Base-by-base conservation (phyloP, 148 eudicot genomes). In the Nepenthes gracilis region DNA sequence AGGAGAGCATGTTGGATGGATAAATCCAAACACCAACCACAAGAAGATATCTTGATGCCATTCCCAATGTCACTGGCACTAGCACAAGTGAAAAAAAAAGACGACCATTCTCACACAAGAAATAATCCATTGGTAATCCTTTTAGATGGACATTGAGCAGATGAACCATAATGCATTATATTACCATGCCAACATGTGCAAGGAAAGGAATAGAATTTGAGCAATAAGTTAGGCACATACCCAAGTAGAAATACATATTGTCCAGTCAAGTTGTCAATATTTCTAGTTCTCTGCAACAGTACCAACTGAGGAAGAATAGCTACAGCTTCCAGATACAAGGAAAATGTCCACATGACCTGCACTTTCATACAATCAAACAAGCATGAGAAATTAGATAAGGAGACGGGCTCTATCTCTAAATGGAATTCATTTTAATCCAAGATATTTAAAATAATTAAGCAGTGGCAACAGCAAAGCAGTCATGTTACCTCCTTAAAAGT, bases 331-430 rank as follows among this genome's bases (percentile, higher is more conserved):
- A 92, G 69, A 73, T 57, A 92, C 65, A 92, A 75, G 59, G 98
- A 92, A 79, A 93, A 93, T 56, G 96, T 73, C 98, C 98, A 93
- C 95, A 93, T 74, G 53, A 93, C 86, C 98, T 93, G 77, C 57
- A 49, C 12, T 49, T 49, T 49, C 53, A 49, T 0, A 10, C 13
- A n/a, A 11, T n/a, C 12, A 49, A 49, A n/a, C n/a, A 49, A n/a
- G 11, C 11, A n/a, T 49, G 53, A 5, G 15, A 49, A 49, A 45
- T 49, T n/a, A 49, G n/a, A 49, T 11, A n/a, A n/a, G 53, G 53
- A 49, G 4, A 49, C 6, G 0, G 15, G 2, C 6, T 49, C 15
- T 12, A 49, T 49, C 12, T 11, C 53, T 12, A 11, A 6, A 5
- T 5, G 11, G 11, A 6, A 10, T 2, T 10, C 53, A 49, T 12